Evolutionary conservation across 352 stramenopile species (phyloP).

Genomic region (Pelagophyceae sp.): DNA sequence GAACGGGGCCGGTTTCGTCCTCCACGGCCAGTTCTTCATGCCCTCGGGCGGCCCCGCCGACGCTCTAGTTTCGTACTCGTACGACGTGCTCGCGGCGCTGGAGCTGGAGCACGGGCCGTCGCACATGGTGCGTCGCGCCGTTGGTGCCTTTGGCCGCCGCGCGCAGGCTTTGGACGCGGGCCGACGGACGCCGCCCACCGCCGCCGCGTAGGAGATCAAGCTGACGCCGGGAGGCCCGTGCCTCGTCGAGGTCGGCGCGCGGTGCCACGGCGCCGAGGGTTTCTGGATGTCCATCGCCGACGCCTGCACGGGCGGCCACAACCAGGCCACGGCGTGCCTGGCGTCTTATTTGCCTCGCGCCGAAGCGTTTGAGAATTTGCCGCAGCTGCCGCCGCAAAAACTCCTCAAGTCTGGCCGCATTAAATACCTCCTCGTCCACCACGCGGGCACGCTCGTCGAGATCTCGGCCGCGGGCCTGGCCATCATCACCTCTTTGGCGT

Average conservation of each 20-base stretch:
- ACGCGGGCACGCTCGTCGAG: conserved; percentile 60
- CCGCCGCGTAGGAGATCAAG: conserved; percentile 35
- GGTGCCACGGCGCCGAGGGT: conserved; percentile 87
- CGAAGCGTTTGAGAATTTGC: conserved; percentile 64
- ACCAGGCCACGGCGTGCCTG: conserved; percentile 73
- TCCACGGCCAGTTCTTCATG: conserved; percentile 64
- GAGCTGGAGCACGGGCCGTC: conserved; percentile 43
- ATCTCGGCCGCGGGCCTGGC: conserved; percentile 6
- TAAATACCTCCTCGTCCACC: conserved; percentile 73
- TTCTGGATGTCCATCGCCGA: conserved; percentile 79
- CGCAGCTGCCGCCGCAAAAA: conserved; percentile 65
- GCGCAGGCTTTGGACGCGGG: no score
- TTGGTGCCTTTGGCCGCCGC: no score
- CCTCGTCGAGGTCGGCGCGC: conserved; percentile 86
- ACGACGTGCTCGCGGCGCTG: conserved; percentile 45
- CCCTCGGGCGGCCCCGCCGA: conserved; percentile 45
- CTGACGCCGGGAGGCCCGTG: conserved; percentile 45
- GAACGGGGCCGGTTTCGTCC: conserved; percentile 75
- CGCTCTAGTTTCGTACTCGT: conserved; percentile 45
- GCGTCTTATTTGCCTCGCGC: conserved; percentile 55
- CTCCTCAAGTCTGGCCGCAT: conserved; percentile 66
- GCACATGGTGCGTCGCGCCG: no score
- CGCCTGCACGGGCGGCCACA: conserved; percentile 69
- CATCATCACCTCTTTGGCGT: conserved; percentile 20
- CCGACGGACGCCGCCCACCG: no score